A percentile compares a stretch with the other conserved stretches of the same genome.
Conservation (phyloP, 345 rosid species). For the Acer negundo region DNA sequence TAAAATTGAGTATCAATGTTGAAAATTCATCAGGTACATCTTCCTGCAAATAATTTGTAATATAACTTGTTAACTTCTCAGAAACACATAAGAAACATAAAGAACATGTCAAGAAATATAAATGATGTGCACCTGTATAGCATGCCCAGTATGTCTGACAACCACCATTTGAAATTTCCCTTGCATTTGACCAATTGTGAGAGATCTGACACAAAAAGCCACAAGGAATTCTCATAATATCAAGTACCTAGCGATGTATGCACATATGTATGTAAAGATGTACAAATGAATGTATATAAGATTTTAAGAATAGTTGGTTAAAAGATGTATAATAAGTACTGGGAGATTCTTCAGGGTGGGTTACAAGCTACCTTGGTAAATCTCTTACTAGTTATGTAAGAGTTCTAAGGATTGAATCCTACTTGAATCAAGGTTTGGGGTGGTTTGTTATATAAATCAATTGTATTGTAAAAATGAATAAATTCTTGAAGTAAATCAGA, state of each 20-base stretch:
- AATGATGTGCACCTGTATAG: slow-evolving; percentile 69
- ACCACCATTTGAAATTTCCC: slow-evolving; percentile 98
- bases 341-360: no score
- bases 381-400: no score
- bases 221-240: slow-evolving; percentile 6
- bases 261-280: not conserved
- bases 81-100: not conserved
- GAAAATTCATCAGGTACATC: slow-evolving; percentile 96
- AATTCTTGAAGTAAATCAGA: no score
- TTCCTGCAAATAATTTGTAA: slow-evolving; percentile 53
- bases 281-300: not conserved
- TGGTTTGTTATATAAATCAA: no score
- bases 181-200: slow-evolving; percentile 99
- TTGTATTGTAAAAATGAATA: no score
- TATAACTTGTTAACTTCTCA: not conserved
- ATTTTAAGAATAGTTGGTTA: not conserved
- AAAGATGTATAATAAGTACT: no score
- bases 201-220: slow-evolving; percentile 52
- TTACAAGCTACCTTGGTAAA: no score
- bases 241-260: not conserved
- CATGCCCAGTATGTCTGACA: slow-evolving; percentile 94
- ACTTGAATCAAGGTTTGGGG: no score
- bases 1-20: slow-evolving; percentile 55
- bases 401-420: no score
- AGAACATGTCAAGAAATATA: not conserved